These are phyloP conservation scores for Lophiotrema nucula DNA, from an alignment of 495 filamentous ascomycete species.

Conservation along the genomic window DNA sequence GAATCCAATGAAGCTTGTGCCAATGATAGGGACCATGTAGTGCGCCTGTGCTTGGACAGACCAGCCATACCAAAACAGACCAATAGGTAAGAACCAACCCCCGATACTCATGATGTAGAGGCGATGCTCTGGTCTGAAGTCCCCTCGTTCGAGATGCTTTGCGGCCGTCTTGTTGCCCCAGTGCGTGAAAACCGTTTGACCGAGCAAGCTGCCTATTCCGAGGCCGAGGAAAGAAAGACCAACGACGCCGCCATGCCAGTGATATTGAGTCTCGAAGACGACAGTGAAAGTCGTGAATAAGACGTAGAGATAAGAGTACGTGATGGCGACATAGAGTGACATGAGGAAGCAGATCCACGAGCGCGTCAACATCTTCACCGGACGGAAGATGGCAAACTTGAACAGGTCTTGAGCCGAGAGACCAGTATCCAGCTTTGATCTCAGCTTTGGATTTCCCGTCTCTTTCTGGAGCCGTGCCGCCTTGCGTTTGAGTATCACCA, in stretches of 20 bases:
- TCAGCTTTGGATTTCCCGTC: slow-evolving; percentile 38
- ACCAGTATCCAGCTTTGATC: slow-evolving; percentile 40
- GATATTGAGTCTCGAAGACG: slow-evolving; percentile 59
- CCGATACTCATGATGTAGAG: slow-evolving; percentile 34
- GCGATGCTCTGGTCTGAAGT: slow-evolving; percentile 39
- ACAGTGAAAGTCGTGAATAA: slow-evolving; percentile 71
- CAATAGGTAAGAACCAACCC: slow-evolving; percentile 33
- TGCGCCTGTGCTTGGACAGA: slow-evolving; percentile 33
- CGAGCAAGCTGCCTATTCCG: slow-evolving; percentile 35
- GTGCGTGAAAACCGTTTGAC: slow-evolving; percentile 32
- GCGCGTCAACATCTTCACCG: slow-evolving; percentile 51
- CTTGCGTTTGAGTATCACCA: slow-evolving; percentile 38
- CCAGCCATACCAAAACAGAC: slow-evolving; percentile 43
- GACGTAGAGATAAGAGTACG: slow-evolving; percentile 77
- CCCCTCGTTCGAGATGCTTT: slow-evolving; percentile 24
- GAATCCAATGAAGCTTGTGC: slow-evolving; percentile 35
- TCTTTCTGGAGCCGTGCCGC: slow-evolving; percentile 33
- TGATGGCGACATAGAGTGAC: slow-evolving; percentile 70
- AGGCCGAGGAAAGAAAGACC: slow-evolving; percentile 40
- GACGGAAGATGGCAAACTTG: slow-evolving; percentile 49
- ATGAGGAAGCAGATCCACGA: slow-evolving; percentile 64
- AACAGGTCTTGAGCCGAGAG: slow-evolving; percentile 41
- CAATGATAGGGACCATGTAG: slow-evolving; percentile 39
- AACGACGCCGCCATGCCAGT: slow-evolving; percentile 30
- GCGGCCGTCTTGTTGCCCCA: slow-evolving; percentile 28